phyloP scores from a whole-genome alignment of 345 rosid genomes.

The Clarkia xantiana region DNA sequence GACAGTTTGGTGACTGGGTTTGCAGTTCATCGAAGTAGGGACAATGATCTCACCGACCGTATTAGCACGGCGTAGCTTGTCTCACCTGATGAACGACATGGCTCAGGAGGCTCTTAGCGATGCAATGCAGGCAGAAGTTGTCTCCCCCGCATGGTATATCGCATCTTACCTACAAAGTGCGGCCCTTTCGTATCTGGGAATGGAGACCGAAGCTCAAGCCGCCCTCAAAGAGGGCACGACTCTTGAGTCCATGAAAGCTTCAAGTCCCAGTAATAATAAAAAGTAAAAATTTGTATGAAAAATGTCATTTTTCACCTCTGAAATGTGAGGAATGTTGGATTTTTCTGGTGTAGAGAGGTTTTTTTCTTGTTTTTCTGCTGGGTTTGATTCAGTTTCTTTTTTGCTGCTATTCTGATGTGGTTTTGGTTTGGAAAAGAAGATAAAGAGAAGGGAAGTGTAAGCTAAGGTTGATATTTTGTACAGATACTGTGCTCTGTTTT shows the following conservation, averaged over 20 bases:
- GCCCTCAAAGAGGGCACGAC: constrained; percentile 62
- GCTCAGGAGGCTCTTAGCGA: constrained; percentile 67
- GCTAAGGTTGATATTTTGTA: constrained; percentile 13
- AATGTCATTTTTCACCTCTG: not conserved
- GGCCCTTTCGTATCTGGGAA: constrained; percentile 48
- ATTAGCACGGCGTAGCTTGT: constrained; percentile 68
- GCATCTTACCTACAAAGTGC: constrained; percentile 84
- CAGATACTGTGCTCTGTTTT: constrained; percentile 8
- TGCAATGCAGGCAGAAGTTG: constrained; percentile 80
- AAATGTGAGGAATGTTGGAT: not conserved
- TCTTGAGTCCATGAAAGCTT: constrained; percentile 44
- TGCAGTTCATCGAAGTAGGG: constrained; percentile 75
- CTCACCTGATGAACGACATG: constrained; percentile 62
- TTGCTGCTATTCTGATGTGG: not conserved
- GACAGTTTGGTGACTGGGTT: not conserved
- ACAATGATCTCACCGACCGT: constrained; percentile 85
- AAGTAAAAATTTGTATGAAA: not conserved
- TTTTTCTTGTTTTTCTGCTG: not conserved
- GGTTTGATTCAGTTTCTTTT: not conserved
- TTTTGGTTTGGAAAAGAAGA: not conserved
- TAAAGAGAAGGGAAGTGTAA: constrained; percentile 1
- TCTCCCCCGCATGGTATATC: constrained; percentile 72
- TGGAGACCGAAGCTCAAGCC: constrained; percentile 56
- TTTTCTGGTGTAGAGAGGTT: not conserved
- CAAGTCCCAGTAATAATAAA: constrained; percentile 18